Base-by-base conservation (phyloP, 805 yeast genomes). In the Starmera quercuum region DNA sequence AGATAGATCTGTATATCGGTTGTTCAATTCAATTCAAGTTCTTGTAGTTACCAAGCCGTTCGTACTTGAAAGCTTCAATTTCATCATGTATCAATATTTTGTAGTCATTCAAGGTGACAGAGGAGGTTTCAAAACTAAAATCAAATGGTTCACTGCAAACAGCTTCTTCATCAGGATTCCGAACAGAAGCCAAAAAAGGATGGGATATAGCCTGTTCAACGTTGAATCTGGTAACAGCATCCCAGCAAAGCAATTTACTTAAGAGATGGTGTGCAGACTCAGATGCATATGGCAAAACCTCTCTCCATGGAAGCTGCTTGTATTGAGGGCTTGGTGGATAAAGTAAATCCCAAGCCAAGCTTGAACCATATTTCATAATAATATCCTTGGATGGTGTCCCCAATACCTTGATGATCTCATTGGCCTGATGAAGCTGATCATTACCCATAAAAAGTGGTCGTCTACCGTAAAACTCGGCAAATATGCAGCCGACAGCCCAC, bases 401-500 rank as follows among this genome's bases (percentile, higher is more conserved):
- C 32, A 86, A 56, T 1, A 82, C 66, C 47, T 75, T 73, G 34
- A 77, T 59, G 14, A 88, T 83, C 49, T 75, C 81, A 28, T 63
- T 67, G 7, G 85, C 55, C 55, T 88, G 97, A 41, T 80, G 81
- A 39, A 73, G 46, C 37, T 79, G 78, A 53, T 77, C 78, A 37
- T 71, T 72, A 0, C 96, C 97, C 32, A 76, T 73, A 52, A 88
- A 87, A 12, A 86, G 53, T 1, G 96, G 95, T 47, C 68, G 69
- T 39, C 96, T 64, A 0, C 86, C 84, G 42, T 82, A 83, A 31
- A 88, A 63, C 54, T 88, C 97, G 3, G 80, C 95, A 39, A 87
- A 58, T 8, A 88, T 86, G 51, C 97, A 88, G 1, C 97, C 97
- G 8, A 80, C 75, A 0, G 96, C 87, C 97, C 97, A 88, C 64